Evolutionary conservation across 1,284 basidiomycete species (phyloP).

Genomic region (Phaffia rhodozyma): DNA sequence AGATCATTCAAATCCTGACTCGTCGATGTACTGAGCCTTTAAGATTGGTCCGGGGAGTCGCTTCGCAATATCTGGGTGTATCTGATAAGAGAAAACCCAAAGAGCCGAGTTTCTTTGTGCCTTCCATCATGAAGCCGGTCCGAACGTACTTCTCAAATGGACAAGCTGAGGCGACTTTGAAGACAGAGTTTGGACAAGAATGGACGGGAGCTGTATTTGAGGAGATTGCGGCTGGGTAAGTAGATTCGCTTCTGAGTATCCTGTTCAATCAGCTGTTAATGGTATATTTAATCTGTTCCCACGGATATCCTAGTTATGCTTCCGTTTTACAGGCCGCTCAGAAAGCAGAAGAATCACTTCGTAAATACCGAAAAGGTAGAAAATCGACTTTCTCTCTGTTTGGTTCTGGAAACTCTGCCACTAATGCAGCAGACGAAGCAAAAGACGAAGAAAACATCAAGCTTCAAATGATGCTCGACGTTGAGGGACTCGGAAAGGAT

Average conservation of each 20-base stretch:
- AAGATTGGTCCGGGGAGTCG: constrained; percentile 73
- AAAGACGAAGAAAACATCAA: constrained; percentile 49
- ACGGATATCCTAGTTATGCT: constrained; percentile 33
- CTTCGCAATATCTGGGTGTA: constrained; percentile 62
- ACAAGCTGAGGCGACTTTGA: constrained; percentile 48
- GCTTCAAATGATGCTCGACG: constrained; percentile 73
- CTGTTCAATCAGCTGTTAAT: constrained; percentile 30
- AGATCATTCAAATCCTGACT: constrained; percentile 59
- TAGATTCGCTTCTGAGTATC: not conserved
- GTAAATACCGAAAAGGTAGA: constrained; percentile 71
- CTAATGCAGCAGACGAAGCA: constrained; percentile 45
- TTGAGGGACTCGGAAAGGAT: constrained; percentile 66
- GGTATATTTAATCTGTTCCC: constrained; percentile 7
- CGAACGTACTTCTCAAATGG: constrained; percentile 53
- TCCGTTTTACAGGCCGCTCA: constrained; percentile 60
- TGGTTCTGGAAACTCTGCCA: constrained; percentile 21
- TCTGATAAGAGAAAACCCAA: constrained; percentile 39
- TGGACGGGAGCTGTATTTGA: constrained; percentile 61
- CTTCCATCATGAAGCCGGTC: constrained; percentile 68
- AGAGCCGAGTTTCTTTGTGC: constrained; percentile 74
- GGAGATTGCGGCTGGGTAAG: constrained; percentile 54
- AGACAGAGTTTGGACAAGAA: constrained; percentile 42
- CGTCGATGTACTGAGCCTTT: constrained; percentile 73
- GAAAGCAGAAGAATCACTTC: constrained; percentile 78
- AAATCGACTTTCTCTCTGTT: constrained; percentile 69